Evolutionary conservation across 305 asterid species (phyloP).

Genomic region (Solanum hybrid): DNA sequence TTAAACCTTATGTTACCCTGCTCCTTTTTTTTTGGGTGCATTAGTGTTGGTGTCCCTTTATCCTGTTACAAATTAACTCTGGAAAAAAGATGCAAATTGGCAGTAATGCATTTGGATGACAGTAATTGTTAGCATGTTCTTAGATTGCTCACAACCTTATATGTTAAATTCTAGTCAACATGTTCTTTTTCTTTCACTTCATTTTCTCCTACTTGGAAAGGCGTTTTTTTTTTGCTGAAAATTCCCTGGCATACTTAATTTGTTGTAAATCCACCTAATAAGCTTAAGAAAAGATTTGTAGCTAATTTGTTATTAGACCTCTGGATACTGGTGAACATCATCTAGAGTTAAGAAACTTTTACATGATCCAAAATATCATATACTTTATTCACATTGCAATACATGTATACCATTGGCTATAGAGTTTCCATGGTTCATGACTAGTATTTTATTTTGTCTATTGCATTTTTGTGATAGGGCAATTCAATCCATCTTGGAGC

Average conservation of each 20-base stretch:
- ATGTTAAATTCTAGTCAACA: neutral
- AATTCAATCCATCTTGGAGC: constrained; percentile 55
- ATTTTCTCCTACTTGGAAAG: neutral
- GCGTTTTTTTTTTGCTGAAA: neutral
- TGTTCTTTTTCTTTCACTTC: neutral
- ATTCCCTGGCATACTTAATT: neutral
- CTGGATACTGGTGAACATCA: neutral
- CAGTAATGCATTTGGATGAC: neutral
- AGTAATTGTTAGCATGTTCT: neutral
- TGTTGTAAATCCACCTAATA: neutral
- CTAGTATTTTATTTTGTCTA: constrained; percentile 5
- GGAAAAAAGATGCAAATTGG: neutral
- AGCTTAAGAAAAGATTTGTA: neutral
- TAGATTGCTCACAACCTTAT: neutral
- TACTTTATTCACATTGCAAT: neutral
- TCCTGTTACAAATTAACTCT: neutral
- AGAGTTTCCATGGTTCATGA: neutral
- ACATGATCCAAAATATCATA: neutral
- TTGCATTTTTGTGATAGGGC: constrained; percentile 30
- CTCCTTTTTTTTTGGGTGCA: neutral
- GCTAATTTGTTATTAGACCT: neutral
- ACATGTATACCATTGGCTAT: neutral
- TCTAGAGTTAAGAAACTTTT: neutral
- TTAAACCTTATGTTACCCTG: neutral
- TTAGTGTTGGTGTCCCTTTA: neutral